Evolutionary conservation across 2,329 filamentous ascomycete species (phyloP).

Genomic region (Alternaria panax): DNA sequence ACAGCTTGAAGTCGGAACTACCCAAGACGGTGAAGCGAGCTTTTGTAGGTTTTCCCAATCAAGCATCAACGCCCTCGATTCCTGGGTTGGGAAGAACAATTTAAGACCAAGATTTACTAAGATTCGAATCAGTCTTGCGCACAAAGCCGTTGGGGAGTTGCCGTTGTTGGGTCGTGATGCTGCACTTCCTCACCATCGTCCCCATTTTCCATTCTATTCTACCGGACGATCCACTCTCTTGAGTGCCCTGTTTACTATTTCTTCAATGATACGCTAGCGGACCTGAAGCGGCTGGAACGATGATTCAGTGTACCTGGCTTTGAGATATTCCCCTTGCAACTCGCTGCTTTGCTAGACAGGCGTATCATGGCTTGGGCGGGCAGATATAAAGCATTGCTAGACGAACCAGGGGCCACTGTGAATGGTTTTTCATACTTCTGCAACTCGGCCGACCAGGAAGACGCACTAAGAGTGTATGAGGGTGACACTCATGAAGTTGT

Average conservation of each 20-base stretch:
- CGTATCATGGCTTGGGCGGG: neutral
- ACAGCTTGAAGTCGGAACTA: neutral
- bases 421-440: neutral
- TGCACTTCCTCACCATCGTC: neutral
- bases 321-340: neutral
- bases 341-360: neutral
- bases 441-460: neutral
- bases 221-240: rapidly evolving
- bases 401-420: neutral
- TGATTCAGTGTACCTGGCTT: neutral
- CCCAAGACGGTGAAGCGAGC: constrained; percentile 11
- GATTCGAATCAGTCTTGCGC: neutral
- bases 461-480: neutral
- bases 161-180: neutral
- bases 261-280: neutral
- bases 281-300: neutral
- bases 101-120: neutral
- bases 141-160: neutral
- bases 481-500: neutral
- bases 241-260: neutral
- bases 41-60: constrained; percentile 5
- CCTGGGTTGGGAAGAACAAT: neutral
- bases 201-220: neutral
- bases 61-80: neutral
- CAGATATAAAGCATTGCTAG: neutral